phyloP scores from a whole-genome alignment of 2,329 filamentous ascomycete species.

The Colletotrichum lindemuthianum region DNA sequence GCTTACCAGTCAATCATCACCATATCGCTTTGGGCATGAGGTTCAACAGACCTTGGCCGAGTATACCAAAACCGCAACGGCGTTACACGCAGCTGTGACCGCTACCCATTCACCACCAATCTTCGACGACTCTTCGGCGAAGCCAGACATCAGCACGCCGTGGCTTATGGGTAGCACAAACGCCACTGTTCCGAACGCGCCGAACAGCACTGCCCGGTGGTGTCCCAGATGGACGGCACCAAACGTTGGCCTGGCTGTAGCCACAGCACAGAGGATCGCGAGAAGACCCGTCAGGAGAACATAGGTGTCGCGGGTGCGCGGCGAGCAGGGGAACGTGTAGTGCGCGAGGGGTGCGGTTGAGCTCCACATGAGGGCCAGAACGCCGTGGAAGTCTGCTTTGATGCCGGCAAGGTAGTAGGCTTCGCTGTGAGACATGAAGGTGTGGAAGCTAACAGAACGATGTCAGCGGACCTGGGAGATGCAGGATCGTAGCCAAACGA shows the following conservation, averaged over 20 bases:
- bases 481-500: background rate
- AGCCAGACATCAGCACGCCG: conserved; percentile 9
- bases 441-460: conserved; percentile 58
- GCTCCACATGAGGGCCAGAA: conserved; percentile 70
- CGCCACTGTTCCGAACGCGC: conserved; percentile 15
- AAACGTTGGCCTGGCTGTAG: conserved; percentile 16
- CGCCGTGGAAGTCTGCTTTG: conserved; percentile 69
- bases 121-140: conserved; percentile 5
- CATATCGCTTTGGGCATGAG: too few species aligned
- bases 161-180: conserved; percentile 31
- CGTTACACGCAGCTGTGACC: conserved; percentile 27
- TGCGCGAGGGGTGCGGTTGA: conserved; percentile 68
- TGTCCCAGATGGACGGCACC: conserved; percentile 33
- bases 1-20: background rate
- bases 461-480: background rate
- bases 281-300: conserved; percentile 47
- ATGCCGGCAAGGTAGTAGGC: conserved; percentile 61
- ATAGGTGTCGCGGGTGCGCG: conserved; percentile 47
- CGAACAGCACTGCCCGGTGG: conserved; percentile 31
- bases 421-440: conserved; percentile 64
- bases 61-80: conserved; percentile 24
- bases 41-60: conserved; percentile 22
- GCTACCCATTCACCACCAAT: conserved; percentile 24
- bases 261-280: conserved; percentile 47
- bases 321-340: conserved; percentile 57